These are phyloP conservation scores for Trypanosoma conorhini DNA, from an alignment of 208 protist species.

Conservation along the genomic window DNA sequence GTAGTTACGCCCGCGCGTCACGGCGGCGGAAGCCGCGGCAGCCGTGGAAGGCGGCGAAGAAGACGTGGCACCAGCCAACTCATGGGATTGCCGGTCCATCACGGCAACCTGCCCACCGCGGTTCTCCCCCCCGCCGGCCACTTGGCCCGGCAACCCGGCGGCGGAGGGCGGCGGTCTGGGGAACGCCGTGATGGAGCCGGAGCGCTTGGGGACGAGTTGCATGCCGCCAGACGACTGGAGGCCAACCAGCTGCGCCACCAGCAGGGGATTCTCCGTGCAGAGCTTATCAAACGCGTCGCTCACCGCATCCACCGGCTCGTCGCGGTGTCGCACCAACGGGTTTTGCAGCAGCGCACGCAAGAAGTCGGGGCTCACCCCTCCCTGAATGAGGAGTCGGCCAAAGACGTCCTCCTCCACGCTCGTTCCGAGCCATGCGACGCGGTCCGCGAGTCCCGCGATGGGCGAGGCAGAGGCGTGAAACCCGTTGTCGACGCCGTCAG, in stretches of 20 bases:
- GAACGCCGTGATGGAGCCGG: not conserved
- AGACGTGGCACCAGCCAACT: not conserved
- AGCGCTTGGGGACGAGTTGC: constrained; percentile 3
- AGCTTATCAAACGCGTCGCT: constrained; percentile 39
- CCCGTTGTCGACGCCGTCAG: constrained; percentile 74
- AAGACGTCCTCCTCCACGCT: constrained; percentile 63
- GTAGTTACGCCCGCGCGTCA: constrained; percentile 21
- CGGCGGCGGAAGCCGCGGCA: not conserved
- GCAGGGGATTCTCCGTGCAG: constrained; percentile 31
- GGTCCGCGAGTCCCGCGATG: constrained; percentile 79
- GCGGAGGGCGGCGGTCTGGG: not conserved
- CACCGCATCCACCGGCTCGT: constrained; percentile 26
- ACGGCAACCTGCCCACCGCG: not conserved
- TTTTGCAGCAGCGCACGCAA: constrained; percentile 47
- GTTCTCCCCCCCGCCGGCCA: not conserved
- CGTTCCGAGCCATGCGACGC: constrained; percentile 68
- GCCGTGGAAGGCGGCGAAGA: not conserved
- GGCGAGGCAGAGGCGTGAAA: constrained; percentile 73
- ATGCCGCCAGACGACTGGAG: constrained; percentile 30
- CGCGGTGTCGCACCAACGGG: constrained; percentile 45
- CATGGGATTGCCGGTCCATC: not conserved
- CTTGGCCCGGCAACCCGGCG: not conserved
- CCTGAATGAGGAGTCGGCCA: constrained; percentile 58
- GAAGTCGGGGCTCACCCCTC: constrained; percentile 45
- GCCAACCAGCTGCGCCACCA: constrained; percentile 31